Conservation (phyloP, 225 moss, liverwort and hornwort genomes). For the Marchantia polymorpha region DNA sequence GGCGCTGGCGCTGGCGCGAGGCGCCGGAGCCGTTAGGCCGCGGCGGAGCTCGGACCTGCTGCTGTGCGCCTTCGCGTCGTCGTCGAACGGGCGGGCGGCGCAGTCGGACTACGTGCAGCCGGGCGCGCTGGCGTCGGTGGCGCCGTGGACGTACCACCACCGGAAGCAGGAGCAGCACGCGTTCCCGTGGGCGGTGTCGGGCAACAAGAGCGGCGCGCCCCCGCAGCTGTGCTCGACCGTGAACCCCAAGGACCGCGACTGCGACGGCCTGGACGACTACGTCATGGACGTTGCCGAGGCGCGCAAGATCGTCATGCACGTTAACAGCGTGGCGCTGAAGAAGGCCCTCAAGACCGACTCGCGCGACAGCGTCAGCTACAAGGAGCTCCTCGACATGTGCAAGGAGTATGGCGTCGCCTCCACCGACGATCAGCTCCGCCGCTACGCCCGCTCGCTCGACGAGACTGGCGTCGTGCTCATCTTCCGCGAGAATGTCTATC, state of each 20-base stretch:
- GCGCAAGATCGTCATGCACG: conserved; percentile 70
- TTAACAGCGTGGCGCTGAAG: conserved; percentile 65
- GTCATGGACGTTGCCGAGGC: conserved; percentile 53
- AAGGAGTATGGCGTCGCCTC: conserved; percentile 53
- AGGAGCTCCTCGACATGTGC: conserved; percentile 64
- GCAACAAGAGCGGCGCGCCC: background rate
- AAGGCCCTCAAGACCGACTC: conserved; percentile 53
- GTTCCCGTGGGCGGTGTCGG: conserved; percentile 29
- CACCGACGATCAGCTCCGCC: conserved; percentile 46
- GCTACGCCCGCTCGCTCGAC: conserved; percentile 56
- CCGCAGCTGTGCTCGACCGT: conserved; percentile 20
- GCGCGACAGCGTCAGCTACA: conserved; percentile 64
- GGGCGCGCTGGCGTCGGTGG: conserved; percentile 20
- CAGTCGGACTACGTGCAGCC: conserved; percentile 23
- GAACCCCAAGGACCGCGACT: conserved; percentile 11
- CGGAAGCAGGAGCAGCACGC: conserved; percentile 19
- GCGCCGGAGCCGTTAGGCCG: conserved; percentile 16
- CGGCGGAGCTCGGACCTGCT: conserved; percentile 2
- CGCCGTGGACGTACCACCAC: conserved; percentile 32
- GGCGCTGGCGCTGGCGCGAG: conserved; percentile 12
- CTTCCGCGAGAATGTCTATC: conserved; percentile 74
- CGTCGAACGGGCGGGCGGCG: conserved; percentile 20
- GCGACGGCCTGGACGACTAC: conserved; percentile 12
- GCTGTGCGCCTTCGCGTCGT: conserved; percentile 21
- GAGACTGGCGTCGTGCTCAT: conserved; percentile 87